phyloP scores from a whole-genome alignment of 2,329 filamentous ascomycete species.

The Aspergillus sp. region DNA sequence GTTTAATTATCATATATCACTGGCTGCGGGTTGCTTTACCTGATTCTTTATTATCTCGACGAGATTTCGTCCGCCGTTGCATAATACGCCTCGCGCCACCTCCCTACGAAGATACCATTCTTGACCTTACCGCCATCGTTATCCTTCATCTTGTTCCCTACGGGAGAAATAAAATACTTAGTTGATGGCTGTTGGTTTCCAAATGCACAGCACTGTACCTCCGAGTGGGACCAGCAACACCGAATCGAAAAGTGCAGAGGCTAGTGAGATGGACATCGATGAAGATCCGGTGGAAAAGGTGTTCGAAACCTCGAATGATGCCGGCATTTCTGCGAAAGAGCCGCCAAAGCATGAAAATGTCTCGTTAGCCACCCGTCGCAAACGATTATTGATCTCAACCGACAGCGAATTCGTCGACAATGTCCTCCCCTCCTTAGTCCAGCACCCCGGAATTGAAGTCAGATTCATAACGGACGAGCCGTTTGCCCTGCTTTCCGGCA shows the following conservation, averaged over 20 bases:
- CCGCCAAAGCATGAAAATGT: slow-evolving; percentile 2
- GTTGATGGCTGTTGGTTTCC: slow-evolving; percentile 16
- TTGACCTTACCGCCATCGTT: neutral
- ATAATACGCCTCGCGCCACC: neutral
- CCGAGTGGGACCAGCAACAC: slow-evolving; percentile 4
- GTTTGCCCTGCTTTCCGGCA: slow-evolving; percentile 36
- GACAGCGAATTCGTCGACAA: slow-evolving; percentile 41
- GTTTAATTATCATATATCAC: neutral
- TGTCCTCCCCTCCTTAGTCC: slow-evolving; percentile 38
- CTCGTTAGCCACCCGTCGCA: slow-evolving; percentile 12
- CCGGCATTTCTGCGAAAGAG: neutral
- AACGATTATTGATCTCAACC: slow-evolving; percentile 27
- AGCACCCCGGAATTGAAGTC: slow-evolving; percentile 40
- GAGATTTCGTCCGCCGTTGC: neutral
- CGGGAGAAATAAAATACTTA: neutral
- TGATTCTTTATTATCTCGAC: neutral
- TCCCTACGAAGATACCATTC: neutral
- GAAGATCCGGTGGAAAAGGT: slow-evolving; percentile 19
- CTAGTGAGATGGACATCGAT: slow-evolving; percentile 30
- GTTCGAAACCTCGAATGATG: slow-evolving; percentile 12
- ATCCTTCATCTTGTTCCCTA: neutral
- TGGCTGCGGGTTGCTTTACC: slow-evolving; percentile 6
- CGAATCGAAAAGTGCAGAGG: slow-evolving; percentile 15
- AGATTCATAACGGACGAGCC: slow-evolving; percentile 43
- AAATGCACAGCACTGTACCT: neutral